Percentiles rank a stretch among this genome's conserved stretches.
Evolutionary conservation across 2,329 filamentous ascomycete genomes (phyloP).

Genomic region (Colletotrichum australisinense): DNA sequence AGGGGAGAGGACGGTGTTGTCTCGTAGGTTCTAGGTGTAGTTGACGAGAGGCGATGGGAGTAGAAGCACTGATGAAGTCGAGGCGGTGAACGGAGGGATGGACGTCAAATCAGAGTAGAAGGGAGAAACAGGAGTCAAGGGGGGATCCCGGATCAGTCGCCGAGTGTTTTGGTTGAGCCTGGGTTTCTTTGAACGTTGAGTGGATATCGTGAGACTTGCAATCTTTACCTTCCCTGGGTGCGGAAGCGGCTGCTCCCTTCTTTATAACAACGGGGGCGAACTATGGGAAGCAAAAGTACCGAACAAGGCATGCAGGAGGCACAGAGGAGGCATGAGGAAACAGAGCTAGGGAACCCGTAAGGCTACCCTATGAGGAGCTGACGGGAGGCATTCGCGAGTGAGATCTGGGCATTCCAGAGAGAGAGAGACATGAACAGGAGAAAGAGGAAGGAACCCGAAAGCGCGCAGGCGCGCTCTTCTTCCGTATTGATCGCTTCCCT

Average conservation of each 20-base stretch:
- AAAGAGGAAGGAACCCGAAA: background rate
- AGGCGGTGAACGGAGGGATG: background rate
- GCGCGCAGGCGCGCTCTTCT: background rate
- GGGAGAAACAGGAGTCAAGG: background rate
- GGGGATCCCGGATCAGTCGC: background rate
- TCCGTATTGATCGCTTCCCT: background rate
- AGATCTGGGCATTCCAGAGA: background rate
- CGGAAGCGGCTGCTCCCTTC: slow-evolving; percentile 14
- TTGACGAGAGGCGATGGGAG: background rate
- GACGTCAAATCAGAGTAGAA: background rate
- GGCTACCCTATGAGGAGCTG: slow-evolving; percentile 18
- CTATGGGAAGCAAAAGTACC: background rate
- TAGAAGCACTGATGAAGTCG: background rate
- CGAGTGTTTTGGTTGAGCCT: background rate
- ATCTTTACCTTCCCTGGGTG: background rate
- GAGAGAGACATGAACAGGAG: background rate
- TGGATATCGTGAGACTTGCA: background rate
- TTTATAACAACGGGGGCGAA: slow-evolving; percentile 19
- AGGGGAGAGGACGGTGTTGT: background rate
- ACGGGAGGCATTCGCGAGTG: background rate
- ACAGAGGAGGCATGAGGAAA: slow-evolving; percentile 3
- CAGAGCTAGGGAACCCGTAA: slow-evolving; percentile 5
- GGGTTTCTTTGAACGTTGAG: background rate
- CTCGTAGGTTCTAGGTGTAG: background rate
- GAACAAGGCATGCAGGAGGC: background rate